Base-by-base conservation (phyloP, 805 yeast genomes). In the Zygoascus bituminiphila region DNA sequence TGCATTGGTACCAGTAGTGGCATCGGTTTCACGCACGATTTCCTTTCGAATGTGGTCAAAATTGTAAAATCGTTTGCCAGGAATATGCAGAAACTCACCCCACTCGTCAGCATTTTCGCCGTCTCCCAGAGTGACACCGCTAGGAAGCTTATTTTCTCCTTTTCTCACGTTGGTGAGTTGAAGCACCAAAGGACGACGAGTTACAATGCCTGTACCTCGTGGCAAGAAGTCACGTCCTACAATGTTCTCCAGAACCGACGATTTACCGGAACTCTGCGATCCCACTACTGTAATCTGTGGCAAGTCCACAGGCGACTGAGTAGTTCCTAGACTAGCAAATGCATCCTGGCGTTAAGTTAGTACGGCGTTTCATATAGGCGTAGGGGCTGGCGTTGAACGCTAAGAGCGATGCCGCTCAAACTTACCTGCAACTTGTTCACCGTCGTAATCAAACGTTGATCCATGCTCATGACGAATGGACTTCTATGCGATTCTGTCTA, bases 11-110 rank as follows among this genome's bases (percentile, higher is more conserved):
- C 82, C 82, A 1, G 87, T 82, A 59, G 82, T 82, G 45, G 84
- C 79, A 54, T 86, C 95, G 2, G 95, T 91, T 67, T 93, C 98
- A 51, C 82, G 75, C 47, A 88, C 91, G 56, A 91, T 91, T 66
- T 91, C 98, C 51, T 75, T 70, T 64, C 96, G 79, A 59, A 91
- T 91, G 54, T 88, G 94, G 61, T 83, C 84, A 65, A 91, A 91
- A 64, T 88, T 84, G 71, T 74, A 83, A 69, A 87, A 84, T 65
- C 85, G 82, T 69, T 88, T 84, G 54, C 85, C 86, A 40, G 97
- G 98, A 46, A 86, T 68, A 64, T 91, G 98, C 59, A 93, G 74
- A 65, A 91, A 91, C 67, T 93, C 98, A 57, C 98, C 98, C 97
- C 98, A 91, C 69, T 91, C 98, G 46, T 71, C 62, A 20, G 41